These are phyloP conservation scores for Phyllosticta citriasiana DNA, from an alignment of 2,329 filamentous ascomycete species.

Conservation along the genomic window DNA sequence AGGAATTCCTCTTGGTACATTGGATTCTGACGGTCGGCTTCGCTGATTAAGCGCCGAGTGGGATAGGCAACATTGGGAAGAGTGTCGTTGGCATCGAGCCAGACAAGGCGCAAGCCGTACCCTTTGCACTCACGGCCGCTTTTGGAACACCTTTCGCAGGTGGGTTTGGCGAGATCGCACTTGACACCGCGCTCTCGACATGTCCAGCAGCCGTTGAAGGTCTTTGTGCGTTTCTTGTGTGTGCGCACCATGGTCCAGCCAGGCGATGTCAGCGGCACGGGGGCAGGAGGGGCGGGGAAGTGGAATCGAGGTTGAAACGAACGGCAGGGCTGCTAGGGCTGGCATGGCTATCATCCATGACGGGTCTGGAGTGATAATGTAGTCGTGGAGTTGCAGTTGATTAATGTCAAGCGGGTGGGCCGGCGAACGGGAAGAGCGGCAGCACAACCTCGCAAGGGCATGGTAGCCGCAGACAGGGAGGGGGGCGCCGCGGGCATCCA, in stretches of 20 bases:
- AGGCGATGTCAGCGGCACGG: neutral
- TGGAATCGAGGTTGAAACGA: neutral
- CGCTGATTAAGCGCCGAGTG: constrained; percentile 7
- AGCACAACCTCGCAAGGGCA: neutral
- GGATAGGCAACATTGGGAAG: neutral
- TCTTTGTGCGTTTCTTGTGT: constrained; percentile 17
- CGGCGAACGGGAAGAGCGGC: neutral
- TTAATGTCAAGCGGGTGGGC: neutral
- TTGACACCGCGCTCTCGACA: constrained; percentile 32
- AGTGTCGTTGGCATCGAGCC: neutral
- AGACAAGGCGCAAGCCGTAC: constrained; percentile 7
- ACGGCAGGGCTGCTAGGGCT: neutral
- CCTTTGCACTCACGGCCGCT: constrained; percentile 4
- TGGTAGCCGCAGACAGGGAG: neutral
- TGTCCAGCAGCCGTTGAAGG: constrained; percentile 31
- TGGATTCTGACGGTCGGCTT: constrained; percentile 3
- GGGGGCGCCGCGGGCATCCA: neutral
- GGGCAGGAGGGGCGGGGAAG: neutral
- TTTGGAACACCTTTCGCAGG: constrained; percentile 25
- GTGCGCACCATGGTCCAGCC: neutral
- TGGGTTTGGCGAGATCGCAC: constrained; percentile 30
- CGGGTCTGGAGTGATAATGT: neutral
- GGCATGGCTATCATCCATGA: neutral
- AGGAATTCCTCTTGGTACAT: neutral
- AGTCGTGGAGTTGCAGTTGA: neutral